phyloP scores from a whole-genome alignment of 2,329 filamentous ascomycete genomes.

The Trichoderma cornu-damae region DNA sequence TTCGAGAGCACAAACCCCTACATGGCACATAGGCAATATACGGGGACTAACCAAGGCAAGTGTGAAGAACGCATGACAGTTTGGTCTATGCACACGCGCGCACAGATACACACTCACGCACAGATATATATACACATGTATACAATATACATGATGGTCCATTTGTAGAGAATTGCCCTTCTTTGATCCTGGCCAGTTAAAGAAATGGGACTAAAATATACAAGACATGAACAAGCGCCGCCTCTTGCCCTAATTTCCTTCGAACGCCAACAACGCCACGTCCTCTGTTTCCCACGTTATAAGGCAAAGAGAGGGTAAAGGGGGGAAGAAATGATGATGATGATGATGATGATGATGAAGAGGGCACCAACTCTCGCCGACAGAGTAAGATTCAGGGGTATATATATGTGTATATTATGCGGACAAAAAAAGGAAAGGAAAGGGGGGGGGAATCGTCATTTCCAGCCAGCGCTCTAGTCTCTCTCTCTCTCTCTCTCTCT shows the following conservation, averaged over 20 bases:
- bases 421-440: neutral
- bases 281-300: neutral
- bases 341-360: too few relatives aligned
- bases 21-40: too few relatives aligned
- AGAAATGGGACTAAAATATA: neutral
- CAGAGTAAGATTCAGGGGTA: constrained; percentile 13
- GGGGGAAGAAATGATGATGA: neutral
- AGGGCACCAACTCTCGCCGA: neutral
- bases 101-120: too few relatives aligned
- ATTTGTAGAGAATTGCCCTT: neutral
- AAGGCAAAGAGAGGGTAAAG: neutral
- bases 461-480: neutral
- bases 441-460: neutral
- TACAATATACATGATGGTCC: constrained; percentile 5
- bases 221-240: neutral
- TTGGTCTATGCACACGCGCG: too few relatives aligned
- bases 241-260: neutral
- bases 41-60: too few relatives aligned
- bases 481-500: neutral
- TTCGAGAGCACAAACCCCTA: neutral
- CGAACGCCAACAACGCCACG: constrained; percentile 11
- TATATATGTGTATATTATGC: constrained; percentile 11
- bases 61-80: neutral
- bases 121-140: neutral
- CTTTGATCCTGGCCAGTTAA: neutral